Evolutionary conservation across 1,284 basidiomycete species (phyloP), one percentile per base, ranked within the genome.

Genomic region (Apiotrichum sp.): DNA sequence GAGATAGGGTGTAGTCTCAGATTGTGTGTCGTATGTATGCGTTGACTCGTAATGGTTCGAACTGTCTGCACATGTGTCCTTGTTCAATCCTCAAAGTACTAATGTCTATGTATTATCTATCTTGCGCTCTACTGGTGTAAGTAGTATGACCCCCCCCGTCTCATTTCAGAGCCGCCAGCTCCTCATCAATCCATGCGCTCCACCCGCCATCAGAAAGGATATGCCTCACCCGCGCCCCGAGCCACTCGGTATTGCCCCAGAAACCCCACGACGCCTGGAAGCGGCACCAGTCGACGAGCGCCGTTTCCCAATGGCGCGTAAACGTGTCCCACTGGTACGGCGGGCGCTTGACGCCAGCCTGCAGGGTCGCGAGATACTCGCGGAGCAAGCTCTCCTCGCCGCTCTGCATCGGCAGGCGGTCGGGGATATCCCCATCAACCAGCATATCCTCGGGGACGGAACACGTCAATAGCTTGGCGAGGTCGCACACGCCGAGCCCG

Each of bases 391-490:
- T 22, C 40, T 41, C n/a, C 54, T 59, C 58, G 14, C 58, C 52
- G 9, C 11, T 36, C 11, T 47, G 41, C 58, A 59, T 56, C 4
- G 8, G 16, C n/a, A 59, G 42, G 7, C 10, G 6, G 10, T 3
- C 22, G n/a, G 13, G 7, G 36, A 38, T 13, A 7, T 50, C 16
- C 6, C 35, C 41, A 7, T 34, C 16, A 9, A 33, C 34, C 2
- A 61, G 51, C 56, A 61, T 53, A 7, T 4, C 16, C 4, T 51
- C 31, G 6, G 59, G 59, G 11, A 61, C 46, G 1, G 45, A 46
- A 43, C 59, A 61, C n/a, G 59, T 61, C 34, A 58, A 61, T 22
- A 61, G 54, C 52, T 61, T 61, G 16, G 59, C 59, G 35, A 61
- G 54, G 43, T 61, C 59, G 49, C 59, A 61, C 33, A 53, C 59